Evolutionary conservation across 306 rosid species (phyloP), one percentile per base, ranked within the genome.

Genomic region (Erythrophleum fordii): DNA sequence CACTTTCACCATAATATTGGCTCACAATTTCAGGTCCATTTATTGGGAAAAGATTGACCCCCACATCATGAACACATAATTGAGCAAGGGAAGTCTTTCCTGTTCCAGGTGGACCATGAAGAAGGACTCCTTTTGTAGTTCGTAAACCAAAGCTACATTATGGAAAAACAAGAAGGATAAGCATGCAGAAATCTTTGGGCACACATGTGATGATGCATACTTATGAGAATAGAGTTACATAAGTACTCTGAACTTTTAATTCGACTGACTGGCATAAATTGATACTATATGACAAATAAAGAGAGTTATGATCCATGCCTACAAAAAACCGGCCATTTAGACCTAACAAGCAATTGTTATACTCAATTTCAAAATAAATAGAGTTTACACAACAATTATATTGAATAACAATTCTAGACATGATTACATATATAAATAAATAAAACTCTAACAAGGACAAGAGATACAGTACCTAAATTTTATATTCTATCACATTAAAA

Each of bases 51-150:
- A 93, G 60, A 7, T 83, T 91, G 83, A 95, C 84, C 76, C 95
- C 97, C 64, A 83, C 92, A 79, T 95, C 94, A 83, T 18, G 88
- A 72, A 88, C 91, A 85, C 97, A 95, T 72, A 90, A 58, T 37
- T 41, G 88, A 84, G 91, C 99, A 85, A 95, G 77, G 34, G 94
- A 87, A 84, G 99, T 90, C 86, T 95, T 95, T 83, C 99, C 99
- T 13, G 97, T 95, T 82, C 99, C 99, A 78, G 99, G 91, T 37
- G 99, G 95, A 37, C 99, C 97, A 77, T 90, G 97, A 76, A 95
- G 97, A 88, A 95, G 97, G 78, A 91, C 94, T 71, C 97, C 97
- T 87, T 92, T 93, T 22, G 93, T 90, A 75, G 88, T 80, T 86
- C 89, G 91, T 84, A 90, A 81, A 84, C 95, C 99, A 79, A 90